These are phyloP conservation scores for Leptographium wingfieldii DNA, from an alignment of 2,329 filamentous ascomycete species.

Conservation along the genomic window DNA sequence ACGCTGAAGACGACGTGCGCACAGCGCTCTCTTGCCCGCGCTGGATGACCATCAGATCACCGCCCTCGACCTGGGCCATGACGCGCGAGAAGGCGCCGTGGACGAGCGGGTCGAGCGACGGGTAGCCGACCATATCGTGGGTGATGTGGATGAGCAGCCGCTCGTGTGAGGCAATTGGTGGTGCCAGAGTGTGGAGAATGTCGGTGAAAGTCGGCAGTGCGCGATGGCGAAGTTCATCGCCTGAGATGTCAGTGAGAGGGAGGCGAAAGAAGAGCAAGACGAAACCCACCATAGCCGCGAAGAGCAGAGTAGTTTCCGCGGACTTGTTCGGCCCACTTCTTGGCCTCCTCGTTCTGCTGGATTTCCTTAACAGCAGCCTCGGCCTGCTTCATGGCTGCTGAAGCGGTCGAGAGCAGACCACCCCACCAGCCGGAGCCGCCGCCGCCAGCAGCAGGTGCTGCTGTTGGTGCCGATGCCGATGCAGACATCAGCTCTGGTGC, in stretches of 20 bases:
- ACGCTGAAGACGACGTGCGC: slow-evolving; percentile 29
- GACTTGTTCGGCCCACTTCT: slow-evolving; percentile 91
- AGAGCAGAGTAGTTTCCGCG: slow-evolving; percentile 76
- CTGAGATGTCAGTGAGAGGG: slow-evolving; percentile 30
- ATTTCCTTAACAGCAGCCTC: slow-evolving; percentile 91
- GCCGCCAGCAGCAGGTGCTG: slow-evolving; percentile 3
- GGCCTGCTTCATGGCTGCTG: slow-evolving; percentile 80
- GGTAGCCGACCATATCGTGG: slow-evolving; percentile 89
- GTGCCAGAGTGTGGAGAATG: slow-evolving; percentile 87
- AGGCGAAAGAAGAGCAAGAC: neutral
- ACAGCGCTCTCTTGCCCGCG: slow-evolving; percentile 75
- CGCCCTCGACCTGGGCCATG: slow-evolving; percentile 98
- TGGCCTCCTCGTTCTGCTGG: slow-evolving; percentile 90
- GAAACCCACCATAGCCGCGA: slow-evolving; percentile 54
- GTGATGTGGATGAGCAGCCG: slow-evolving; percentile 94
- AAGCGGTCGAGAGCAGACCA: slow-evolving; percentile 68
- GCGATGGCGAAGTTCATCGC: slow-evolving; percentile 73
- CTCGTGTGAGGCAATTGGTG: slow-evolving; percentile 93
- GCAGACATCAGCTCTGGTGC: slow-evolving; percentile 28
- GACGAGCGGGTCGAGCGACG: slow-evolving; percentile 83
- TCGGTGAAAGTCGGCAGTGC: slow-evolving; percentile 91
- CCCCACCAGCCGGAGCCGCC: slow-evolving; percentile 77
- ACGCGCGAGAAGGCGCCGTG: slow-evolving; percentile 86
- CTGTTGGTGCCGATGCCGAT: slow-evolving; percentile 15
- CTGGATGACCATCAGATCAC: slow-evolving; percentile 87